These are phyloP conservation scores for Aspergillus panamensis DNA, from an alignment of 495 filamentous ascomycete species.

Conservation along the genomic window DNA sequence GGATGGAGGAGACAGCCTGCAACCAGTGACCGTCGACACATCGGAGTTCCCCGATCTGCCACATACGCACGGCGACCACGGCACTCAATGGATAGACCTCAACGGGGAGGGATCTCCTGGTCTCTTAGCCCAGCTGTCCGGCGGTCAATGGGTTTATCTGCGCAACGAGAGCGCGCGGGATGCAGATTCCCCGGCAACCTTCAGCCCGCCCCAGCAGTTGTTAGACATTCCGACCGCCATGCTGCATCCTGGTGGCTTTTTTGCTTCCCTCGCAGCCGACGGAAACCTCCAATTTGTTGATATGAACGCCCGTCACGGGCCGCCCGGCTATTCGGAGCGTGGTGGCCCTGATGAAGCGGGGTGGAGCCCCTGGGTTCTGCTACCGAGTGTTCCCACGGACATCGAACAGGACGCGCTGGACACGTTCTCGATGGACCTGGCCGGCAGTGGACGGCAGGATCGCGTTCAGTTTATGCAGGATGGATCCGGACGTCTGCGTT, in stretches of 20 bases:
- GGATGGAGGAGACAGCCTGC: not conserved
- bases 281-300: not conserved
- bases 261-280: not conserved
- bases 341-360: not conserved
- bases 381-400: not conserved
- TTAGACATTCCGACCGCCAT: not conserved
- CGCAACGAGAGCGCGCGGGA: not conserved
- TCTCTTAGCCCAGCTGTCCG: not conserved
- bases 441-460: not conserved
- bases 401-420: not conserved
- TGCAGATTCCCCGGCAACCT: not conserved
- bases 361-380: not conserved
- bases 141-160: not conserved
- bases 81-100: conserved; percentile 7
- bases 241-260: not conserved
- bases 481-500: not conserved
- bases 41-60: not conserved
- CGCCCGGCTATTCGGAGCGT: not conserved
- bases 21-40: not conserved
- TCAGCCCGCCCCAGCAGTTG: not conserved
- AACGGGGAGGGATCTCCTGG: conserved; percentile 6
- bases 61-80: not conserved
- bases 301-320: not conserved
- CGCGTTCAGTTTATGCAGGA: not conserved
- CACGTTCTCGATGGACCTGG: not conserved